phyloP scores from a whole-genome alignment of 108 stramenopile species.

The Pinguiococcus pyrenoidosus region DNA sequence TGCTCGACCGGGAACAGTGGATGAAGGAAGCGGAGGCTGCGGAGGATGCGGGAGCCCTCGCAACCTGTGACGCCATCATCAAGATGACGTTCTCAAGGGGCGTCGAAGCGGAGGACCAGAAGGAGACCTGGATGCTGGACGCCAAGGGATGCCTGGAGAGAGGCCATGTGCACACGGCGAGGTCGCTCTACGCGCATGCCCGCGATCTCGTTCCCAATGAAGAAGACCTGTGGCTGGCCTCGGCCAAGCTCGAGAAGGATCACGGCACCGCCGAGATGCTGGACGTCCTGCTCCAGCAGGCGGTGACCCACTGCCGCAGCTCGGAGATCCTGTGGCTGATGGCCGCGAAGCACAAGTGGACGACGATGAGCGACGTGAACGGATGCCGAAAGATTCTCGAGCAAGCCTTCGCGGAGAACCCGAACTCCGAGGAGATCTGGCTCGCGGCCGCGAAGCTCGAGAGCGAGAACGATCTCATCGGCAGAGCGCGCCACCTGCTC shows the following conservation, averaged over 20 bases:
- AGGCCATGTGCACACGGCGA: conserved; percentile 60
- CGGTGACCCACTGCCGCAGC: conserved; percentile 43
- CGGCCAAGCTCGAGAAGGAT: conserved; percentile 73
- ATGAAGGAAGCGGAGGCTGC: conserved; percentile 65
- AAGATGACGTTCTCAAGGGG: conserved; percentile 65
- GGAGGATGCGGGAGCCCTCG: conserved; percentile 51
- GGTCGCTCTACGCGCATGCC: conserved; percentile 67
- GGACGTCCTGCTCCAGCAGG: conserved; percentile 57
- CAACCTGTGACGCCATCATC: conserved; percentile 74
- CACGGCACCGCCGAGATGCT: conserved; percentile 45
- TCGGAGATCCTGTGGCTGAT: conserved; percentile 92
- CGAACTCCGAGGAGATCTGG: conserved; percentile 86
- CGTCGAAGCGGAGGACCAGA: conserved; percentile 78
- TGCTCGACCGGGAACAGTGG: conserved; percentile 66
- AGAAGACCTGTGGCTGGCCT: conserved; percentile 73
- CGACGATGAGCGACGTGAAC: conserved; percentile 59
- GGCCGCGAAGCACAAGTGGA: conserved; percentile 88
- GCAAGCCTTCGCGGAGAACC: conserved; percentile 80
- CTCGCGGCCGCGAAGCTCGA: conserved; percentile 92
- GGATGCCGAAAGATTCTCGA: conserved; percentile 74
- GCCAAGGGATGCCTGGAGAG: conserved; percentile 57
- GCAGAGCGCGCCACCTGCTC: conserved; percentile 70
- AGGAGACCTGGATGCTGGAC: conserved; percentile 85
- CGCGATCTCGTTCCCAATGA: conserved; percentile 57
- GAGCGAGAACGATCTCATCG: conserved; percentile 78